Evolutionary conservation across 2,329 filamentous ascomycete species (phyloP), one percentile per base, ranked within the genome.

Genomic region (Paraphoma sp.): DNA sequence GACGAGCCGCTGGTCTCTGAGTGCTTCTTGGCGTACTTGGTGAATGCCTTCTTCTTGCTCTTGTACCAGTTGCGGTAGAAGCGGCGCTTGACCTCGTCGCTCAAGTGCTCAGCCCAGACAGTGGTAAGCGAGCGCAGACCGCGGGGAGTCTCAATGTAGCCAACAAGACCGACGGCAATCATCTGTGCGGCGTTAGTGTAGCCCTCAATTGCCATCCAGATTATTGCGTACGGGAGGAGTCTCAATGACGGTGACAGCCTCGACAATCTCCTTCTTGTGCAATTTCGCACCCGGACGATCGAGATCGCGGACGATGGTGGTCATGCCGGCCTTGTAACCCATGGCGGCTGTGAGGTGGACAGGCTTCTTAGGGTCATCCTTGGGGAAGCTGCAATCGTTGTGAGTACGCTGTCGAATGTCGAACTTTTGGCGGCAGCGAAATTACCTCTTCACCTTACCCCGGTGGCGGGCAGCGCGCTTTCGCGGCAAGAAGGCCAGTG

Each of bases 51-150:
- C 92, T 97, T 98, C 93, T 99, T 99, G 88, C 89, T 93, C 91
- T 97, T 97, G 91, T 99, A 99, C 95, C 95, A 99, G 91, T 99
- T 99, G 93, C 98, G 98, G 92, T 99, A 99, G 92, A 99, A 99
- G 81, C 95, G 92, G 79, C 95, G 92, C 90, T 97, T 97, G 83
- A 99, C 81, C 86, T 98, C 95, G 83, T 99, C 95, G 84, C 91
- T 92, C 83, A 99, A 84, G 83, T 99, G 95, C 89, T 98, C 95
- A 79, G 95, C 95, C 95, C 95, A 99, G 81, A 99, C 92, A 80
- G 95, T 98, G 82, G 93, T 97, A 83, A 99, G 93, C 71, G 95
- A 99, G 82, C 95, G 94, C 78, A 99, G 93, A 85, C 95, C 95
- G 78, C 95, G 95, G 82, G 95, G 95, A 80, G 95, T 99, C 88